Percentiles rank a stretch among this genome's conserved stretches.
Conservation (phyloP, 148 eudicot genomes). For the Amaranthus cruentus region DNA sequence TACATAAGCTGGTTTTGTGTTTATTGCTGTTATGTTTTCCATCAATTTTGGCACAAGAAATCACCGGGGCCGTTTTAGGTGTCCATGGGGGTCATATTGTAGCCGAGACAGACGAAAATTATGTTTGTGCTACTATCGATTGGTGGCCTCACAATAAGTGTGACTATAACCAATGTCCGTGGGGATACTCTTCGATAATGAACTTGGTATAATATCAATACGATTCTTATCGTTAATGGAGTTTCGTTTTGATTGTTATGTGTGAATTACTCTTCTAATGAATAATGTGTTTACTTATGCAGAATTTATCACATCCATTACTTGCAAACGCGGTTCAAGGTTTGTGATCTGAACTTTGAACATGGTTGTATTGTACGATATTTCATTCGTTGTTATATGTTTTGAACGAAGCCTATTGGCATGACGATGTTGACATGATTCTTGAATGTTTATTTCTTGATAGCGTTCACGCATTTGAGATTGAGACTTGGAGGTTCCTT, state of each 20-base stretch:
- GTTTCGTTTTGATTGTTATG: background rate
- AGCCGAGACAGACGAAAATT: constrained; percentile 64
- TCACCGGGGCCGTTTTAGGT: constrained; percentile 36
- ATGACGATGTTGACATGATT: background rate
- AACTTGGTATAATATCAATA: constrained; percentile 51
- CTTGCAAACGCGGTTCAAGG: constrained; percentile 76
- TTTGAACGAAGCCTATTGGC: background rate
- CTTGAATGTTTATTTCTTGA: constrained; percentile 15
- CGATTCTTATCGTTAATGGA: background rate
- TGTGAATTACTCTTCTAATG: background rate
- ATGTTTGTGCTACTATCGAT: constrained; percentile 82
- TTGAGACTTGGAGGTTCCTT: constrained; percentile 90
- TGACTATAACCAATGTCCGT: constrained; percentile 74
- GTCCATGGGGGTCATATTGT: constrained; percentile 46
- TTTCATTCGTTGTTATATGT: constrained; percentile 2
- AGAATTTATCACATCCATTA: constrained; percentile 72
- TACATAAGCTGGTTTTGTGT: constrained; percentile 21
- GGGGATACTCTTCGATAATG: constrained; percentile 68
- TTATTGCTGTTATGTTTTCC: constrained; percentile 41
- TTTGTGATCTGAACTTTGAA: constrained; percentile 23
- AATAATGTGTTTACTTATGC: constrained; percentile 17
- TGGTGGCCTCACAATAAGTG: constrained; percentile 97
- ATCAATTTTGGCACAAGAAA: constrained; percentile 45
- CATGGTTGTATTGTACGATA: background rate
- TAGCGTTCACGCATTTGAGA: constrained; percentile 77